A percentile compares a stretch with the other conserved stretches of the same genome.
Conservation (phyloP, 1,139 yeast genomes). For the Suhomyces maxii region DNA sequence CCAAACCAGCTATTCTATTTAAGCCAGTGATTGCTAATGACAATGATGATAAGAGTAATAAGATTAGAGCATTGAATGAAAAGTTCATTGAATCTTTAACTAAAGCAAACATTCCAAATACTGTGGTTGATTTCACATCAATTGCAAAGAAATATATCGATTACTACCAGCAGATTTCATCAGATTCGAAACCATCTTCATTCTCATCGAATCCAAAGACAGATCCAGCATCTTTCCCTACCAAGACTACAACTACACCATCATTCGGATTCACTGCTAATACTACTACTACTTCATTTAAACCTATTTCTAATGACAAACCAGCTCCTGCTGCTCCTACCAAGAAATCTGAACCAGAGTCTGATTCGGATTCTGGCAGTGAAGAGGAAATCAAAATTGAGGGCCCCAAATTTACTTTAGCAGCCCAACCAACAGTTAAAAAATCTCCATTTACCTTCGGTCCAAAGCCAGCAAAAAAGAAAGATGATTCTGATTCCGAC, state of each 20-base stretch:
- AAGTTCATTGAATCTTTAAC: constrained; percentile 56
- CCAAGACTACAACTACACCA: background rate
- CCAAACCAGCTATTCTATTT: background rate
- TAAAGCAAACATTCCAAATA: constrained; percentile 42
- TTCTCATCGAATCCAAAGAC: background rate
- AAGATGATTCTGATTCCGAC: constrained; percentile 43
- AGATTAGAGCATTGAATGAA: constrained; percentile 68
- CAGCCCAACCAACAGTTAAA: constrained; percentile 53
- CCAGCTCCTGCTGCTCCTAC: background rate
- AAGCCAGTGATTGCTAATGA: background rate
- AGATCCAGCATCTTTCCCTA: background rate
- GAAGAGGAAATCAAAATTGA: constrained; percentile 49
- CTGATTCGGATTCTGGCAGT: constrained; percentile 33
- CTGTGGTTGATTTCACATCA: constrained; percentile 58
- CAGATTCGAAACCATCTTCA: constrained; percentile 3
- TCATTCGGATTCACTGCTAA: constrained; percentile 1
- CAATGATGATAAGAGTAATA: constrained; percentile 29
- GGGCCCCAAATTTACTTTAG: constrained; percentile 66
- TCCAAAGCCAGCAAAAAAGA: constrained; percentile 42
- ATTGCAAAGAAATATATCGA: constrained; percentile 60
- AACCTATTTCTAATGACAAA: background rate
- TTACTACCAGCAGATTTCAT: constrained; percentile 47
- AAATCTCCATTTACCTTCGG: constrained; percentile 60
- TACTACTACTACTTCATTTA: constrained; percentile 1
- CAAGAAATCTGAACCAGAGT: constrained; percentile 12